These are phyloP conservation scores for Setomelanomma holmii DNA, from an alignment of 2,329 filamentous ascomycete species.

Conservation along the genomic window DNA sequence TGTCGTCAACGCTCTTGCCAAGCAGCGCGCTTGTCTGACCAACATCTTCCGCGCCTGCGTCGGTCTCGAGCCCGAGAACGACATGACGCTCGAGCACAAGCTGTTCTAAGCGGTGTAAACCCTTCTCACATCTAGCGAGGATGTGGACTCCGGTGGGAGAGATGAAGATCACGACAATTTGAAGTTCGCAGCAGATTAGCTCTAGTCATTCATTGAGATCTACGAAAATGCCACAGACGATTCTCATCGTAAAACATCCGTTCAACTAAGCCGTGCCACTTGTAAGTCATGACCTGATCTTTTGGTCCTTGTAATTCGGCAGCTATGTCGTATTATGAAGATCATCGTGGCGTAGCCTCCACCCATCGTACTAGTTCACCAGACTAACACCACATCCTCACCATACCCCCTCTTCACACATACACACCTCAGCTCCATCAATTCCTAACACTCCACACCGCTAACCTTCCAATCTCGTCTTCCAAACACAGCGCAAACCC, in stretches of 20 bases:
- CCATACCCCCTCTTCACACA: no score
- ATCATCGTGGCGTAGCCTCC: no score
- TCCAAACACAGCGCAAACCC: slow-evolving; percentile 62
- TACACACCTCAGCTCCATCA: no score
- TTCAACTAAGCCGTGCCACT: no score
- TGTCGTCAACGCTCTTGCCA: slow-evolving; percentile 92
- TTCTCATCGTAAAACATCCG: background rate
- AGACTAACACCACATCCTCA: no score
- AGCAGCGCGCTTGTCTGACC: slow-evolving; percentile 91
- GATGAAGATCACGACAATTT: background rate
- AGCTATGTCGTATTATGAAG: no score
- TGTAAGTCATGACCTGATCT: background rate
- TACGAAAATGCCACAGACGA: slow-evolving; percentile 14
- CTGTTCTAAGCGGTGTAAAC: slow-evolving; percentile 63
- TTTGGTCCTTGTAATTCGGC: no score
- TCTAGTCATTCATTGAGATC: slow-evolving; percentile 33
- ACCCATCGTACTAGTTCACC: no score
- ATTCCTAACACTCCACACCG: slow-evolving; percentile 40
- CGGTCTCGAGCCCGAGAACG: slow-evolving; percentile 93
- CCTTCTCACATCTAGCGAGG: background rate
- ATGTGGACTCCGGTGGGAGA: background rate
- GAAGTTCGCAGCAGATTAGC: slow-evolving; percentile 21
- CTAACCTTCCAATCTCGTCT: slow-evolving; percentile 38
- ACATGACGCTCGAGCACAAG: slow-evolving; percentile 99
- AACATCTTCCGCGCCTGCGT: slow-evolving; percentile 99